Base-by-base conservation (phyloP, 768 basidiomycete genomes). In the Crucibulum laeve region DNA sequence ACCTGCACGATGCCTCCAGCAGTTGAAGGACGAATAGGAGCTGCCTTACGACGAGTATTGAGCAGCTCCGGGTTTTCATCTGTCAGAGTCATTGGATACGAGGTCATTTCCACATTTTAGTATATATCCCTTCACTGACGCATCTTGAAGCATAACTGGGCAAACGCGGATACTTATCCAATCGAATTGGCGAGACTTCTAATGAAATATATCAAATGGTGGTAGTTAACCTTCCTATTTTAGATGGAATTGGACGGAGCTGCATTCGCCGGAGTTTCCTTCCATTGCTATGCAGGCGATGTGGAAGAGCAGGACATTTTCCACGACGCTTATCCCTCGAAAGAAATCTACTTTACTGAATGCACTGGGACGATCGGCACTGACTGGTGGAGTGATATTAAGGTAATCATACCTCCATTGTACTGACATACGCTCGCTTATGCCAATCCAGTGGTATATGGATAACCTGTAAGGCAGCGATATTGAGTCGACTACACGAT, bases 381-480 rank as follows among this genome's bases (percentile, higher is more conserved):
- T 5, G 82, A 87, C 55, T 89, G 85, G 86, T 90, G 87, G 87
- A 67, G 64, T 38, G 84, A 88, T 50, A 80, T 88, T 60, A 88
- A 88, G 73, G 84, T 80, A 61, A 33, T 6, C 17, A 15, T 7
- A 10, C 40, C 15, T 5, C 14, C 18, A 34, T 18, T 6, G 23
- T 10, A 7, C 39, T 13, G 23, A 35, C 40, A 30, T 42, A 38
- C 25, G 34, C 25, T 13, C 23, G 30, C 18, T 32, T 26, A 4
- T 38, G 18, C 3, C 30, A 36, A 10, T 14, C 35, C 17, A 82
- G 80, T 85, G 82, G 82, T 79, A 82, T 48, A 78, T 83, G 73
- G 72, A 80, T 46, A 82, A 82, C 51, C 61, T 86, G 78, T 84
- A 45, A 38, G 74, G 25, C 25, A 49, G 23, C 8, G 33, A 33